Base-by-base conservation (phyloP, 768 basidiomycete genomes). In the Lanmaoa pseudosensibilis region DNA sequence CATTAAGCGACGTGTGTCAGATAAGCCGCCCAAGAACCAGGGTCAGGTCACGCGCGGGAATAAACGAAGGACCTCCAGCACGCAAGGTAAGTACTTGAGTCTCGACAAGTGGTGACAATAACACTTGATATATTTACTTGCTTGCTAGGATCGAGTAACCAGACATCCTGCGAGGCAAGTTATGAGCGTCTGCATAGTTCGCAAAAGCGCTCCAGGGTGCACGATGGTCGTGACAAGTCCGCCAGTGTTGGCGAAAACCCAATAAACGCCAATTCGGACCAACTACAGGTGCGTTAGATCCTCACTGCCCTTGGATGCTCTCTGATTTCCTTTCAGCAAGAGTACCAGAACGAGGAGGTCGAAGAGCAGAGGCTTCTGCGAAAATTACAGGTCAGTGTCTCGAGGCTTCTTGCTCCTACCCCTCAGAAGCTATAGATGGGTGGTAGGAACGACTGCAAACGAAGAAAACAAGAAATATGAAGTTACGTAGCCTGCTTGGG, bases 281-380 rank as follows among this genome's bases (percentile, higher is more conserved):
- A 11, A 9, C 48, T 63, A 19, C n/a, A 44, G 23, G 61, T 62
- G 8, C 5, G 46, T 50, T 16, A 18, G 8, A 27, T n/a, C 25
- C 23, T 15, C 25, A 15, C 4, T 18, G 10, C 8, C n/a, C 27
- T 32, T n/a, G 5, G 10, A 36, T 30, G 12, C 15, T 15, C n/a
- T 23, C 48, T 4, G 1, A 59, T 33, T 5, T 32, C 33, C 16
- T 16, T 41, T 48, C 30, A 58, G 60, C 33, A 51, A 21, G 60
- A 58, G 43, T 65, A 47, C 18, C 12, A 38, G 34, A 49, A 47
- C 30, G 64, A 54, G 23, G 60, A 50, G 7, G 64, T 33, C 3
- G 64, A 65, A 50, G 64, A 55, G n/a, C 49, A 1, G 16, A 57
- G 59, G 32, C 51, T 65, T 10, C 5, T 62, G n/a, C 57, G 18